Base-by-base conservation (phyloP, 164 flowering plant species). In the Cinnamomum micranthum region DNA sequence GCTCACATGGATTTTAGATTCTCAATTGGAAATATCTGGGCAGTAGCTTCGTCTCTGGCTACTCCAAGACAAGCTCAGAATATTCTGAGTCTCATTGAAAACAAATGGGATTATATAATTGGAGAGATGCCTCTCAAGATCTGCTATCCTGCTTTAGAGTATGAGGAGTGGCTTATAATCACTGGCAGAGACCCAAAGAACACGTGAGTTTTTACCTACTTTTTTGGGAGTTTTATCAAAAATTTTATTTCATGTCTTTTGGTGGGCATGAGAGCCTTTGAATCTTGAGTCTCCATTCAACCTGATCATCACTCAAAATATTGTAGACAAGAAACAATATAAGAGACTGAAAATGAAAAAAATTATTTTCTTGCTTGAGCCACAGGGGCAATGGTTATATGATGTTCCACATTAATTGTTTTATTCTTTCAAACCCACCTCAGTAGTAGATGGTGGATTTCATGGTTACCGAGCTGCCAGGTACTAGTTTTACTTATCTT, bases 1-100 rank as follows among this genome's bases (percentile, higher is more conserved):
- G 97, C 91, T 71, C 97, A 91, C 77, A 91, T 91, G 98, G 97
- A 94, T 76, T 94, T 94, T 74, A 88, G 98, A 83, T 92, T 91
- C 82, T 88, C 92, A 2, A 94, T 90, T 55, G 97, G 98, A 69
- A 91, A 91, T 74, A 84, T 92, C 51, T 94, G 97, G 98, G 77
- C 98, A 22, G 83, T 94, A 47, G 77, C 92, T 69, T 92, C 98
- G 64, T 92, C 98, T 24, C 75, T 94, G 86, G 87, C 94, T 63
- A 91, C 93, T 67, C 88, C 88, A 31, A 84, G 82, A 72, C 98
- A 94, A 78, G 88, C 88, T 79, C 88, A 87, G 73, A 87, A 89
- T 76, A 86, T 90, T 71, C 68, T 94, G 68, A 90, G 88, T 78
- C 71, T 90, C 80, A 82, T 91, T 67, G 97, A 90, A 74, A 87